phyloP scores from a whole-genome alignment of 2,329 filamentous ascomycete genomes.

The Claviceps pazoutovae region DNA sequence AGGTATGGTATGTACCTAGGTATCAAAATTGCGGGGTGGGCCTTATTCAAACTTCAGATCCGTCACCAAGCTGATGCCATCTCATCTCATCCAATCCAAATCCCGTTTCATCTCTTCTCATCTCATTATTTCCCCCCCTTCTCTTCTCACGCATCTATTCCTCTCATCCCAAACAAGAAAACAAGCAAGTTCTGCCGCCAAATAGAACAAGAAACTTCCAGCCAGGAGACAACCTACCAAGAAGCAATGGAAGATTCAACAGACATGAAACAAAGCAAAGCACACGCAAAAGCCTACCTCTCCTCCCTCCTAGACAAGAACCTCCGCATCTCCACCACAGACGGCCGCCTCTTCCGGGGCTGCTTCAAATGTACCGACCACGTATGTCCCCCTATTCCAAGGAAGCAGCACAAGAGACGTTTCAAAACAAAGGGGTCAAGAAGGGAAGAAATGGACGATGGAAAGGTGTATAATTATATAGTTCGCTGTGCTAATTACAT shows the following conservation, averaged over 20 bases:
- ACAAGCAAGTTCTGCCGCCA: not conserved
- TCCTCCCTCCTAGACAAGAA: constrained; percentile 61
- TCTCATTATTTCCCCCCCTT: no score
- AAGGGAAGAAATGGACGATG: not conserved
- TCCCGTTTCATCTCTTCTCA: not conserved
- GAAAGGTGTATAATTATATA: no score
- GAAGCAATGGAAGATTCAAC: not conserved
- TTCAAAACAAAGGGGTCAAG: not conserved
- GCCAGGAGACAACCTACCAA: no score
- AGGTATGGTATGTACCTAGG: no score
- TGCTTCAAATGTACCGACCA: constrained; percentile 90
- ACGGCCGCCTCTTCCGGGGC: constrained; percentile 79
- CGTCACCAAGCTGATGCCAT: no score
- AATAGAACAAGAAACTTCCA: no score
- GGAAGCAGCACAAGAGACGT: not conserved
- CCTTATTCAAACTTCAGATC: no score
- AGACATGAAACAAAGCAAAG: constrained; percentile 28
- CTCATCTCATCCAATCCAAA: not conserved
- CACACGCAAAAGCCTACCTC: constrained; percentile 40
- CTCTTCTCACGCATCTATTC: no score
- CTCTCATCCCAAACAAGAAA: no score
- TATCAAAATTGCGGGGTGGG: no score
- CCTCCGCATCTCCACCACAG: constrained; percentile 64
- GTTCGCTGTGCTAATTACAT: no score
- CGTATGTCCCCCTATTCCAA: constrained; percentile 34